Conservation (phyloP, 1,139 yeast genomes). For the Sugiyamaella grinbergsii region DNA sequence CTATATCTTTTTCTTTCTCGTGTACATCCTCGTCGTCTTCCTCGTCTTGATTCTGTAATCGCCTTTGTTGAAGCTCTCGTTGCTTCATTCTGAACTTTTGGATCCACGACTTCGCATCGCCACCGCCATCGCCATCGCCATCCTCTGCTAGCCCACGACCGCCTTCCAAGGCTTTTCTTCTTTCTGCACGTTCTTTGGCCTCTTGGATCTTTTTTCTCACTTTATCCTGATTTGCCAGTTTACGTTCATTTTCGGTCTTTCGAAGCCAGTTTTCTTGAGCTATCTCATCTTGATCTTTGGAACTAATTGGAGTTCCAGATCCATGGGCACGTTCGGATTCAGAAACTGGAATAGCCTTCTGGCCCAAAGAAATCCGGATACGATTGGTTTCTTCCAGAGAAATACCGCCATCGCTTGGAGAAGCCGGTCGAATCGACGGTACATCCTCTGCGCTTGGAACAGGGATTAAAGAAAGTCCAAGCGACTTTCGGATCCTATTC, state of each 20-base stretch:
- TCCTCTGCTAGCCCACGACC: slow-evolving; percentile 34
- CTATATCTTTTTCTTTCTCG: background rate
- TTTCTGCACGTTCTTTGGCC: slow-evolving; percentile 31
- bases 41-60: slow-evolving; percentile 27
- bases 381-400: slow-evolving; percentile 45
- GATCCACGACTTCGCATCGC: slow-evolving; percentile 30
- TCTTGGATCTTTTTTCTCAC: slow-evolving; percentile 28
- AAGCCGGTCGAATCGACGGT: background rate
- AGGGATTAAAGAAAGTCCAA: slow-evolving; percentile 45
- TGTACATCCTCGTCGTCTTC: slow-evolving; percentile 23
- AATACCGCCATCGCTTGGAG: slow-evolving; percentile 22
- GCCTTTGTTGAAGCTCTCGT: slow-evolving; percentile 21
- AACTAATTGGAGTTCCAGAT: slow-evolving; percentile 15
- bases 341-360: slow-evolving; percentile 40
- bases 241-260: slow-evolving; percentile 32
- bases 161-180: slow-evolving; percentile 36
- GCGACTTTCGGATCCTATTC: slow-evolving; percentile 39
- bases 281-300: slow-evolving; percentile 35
- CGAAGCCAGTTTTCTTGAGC: slow-evolving; percentile 41
- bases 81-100: slow-evolving; percentile 32
- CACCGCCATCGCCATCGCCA: slow-evolving; percentile 28
- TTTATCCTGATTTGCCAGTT: slow-evolving; percentile 26
- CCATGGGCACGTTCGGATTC: slow-evolving; percentile 11
- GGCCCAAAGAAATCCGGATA: slow-evolving; percentile 42
- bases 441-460: background rate